Evolutionary conservation across 2,329 filamentous ascomycete genomes (phyloP).

Genomic region (Pseudogymnoascus sp.): DNA sequence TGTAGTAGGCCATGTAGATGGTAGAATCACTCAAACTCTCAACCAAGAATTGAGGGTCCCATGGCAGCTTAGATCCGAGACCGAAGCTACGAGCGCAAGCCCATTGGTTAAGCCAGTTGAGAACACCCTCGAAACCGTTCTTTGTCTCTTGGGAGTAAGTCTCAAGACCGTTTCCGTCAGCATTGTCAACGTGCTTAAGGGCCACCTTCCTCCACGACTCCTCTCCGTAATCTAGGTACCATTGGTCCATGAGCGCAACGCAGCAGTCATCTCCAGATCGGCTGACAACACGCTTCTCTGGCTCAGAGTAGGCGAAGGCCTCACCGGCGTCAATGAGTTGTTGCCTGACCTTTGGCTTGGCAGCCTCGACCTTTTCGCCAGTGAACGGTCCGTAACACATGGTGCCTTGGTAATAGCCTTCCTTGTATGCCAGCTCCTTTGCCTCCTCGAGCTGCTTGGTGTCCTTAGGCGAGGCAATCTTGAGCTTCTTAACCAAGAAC

Average conservation of each 20-base stretch:
- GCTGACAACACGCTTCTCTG: constrained; percentile 80
- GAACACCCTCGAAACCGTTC: constrained; percentile 72
- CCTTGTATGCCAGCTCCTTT: constrained; percentile 94
- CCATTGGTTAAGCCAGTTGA: constrained; percentile 94
- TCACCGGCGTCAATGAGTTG: constrained; percentile 67
- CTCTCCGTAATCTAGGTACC: constrained; percentile 96
- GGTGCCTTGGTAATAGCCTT: constrained; percentile 91
- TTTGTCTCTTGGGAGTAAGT: constrained; percentile 71
- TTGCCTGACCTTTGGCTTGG: constrained; percentile 76
- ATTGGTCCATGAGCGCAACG: constrained; percentile 88
- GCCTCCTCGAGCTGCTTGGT: constrained; percentile 82
- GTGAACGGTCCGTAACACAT: constrained; percentile 84
- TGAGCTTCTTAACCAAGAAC: constrained; percentile 79
- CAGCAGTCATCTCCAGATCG: constrained; percentile 90
- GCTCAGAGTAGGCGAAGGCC: constrained; percentile 90
- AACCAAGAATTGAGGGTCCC: constrained; percentile 85
- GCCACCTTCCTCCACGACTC: constrained; percentile 75
- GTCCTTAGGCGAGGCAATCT: constrained; percentile 96
- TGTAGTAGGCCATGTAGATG: constrained; percentile 82
- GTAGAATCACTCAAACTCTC: constrained; percentile 89
- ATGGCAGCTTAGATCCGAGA: constrained; percentile 87
- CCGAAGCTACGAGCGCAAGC: constrained; percentile 88
- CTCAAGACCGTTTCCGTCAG: constrained; percentile 61
- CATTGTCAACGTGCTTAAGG: constrained; percentile 62
- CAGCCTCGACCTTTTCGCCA: constrained; percentile 76